Conservation (phyloP, 768 basidiomycete species). For the Tulasnella calospora region DNA sequence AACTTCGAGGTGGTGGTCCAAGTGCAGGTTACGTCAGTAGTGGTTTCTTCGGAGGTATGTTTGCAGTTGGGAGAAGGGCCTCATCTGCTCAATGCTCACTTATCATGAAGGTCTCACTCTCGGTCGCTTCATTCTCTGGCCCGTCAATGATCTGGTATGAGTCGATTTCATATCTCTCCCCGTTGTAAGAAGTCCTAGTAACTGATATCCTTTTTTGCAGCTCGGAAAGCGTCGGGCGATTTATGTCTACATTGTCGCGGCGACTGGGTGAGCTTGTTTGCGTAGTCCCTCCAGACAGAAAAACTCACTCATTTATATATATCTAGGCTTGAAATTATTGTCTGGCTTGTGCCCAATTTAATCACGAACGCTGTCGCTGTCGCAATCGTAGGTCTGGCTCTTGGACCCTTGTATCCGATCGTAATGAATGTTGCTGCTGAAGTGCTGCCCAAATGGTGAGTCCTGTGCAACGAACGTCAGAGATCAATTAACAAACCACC, state of each 20-base stretch:
- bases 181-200: neutral
- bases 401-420: conserved; percentile 38
- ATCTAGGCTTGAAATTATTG: conserved; percentile 34
- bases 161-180: neutral
- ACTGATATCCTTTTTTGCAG: neutral
- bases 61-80: neutral
- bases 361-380: conserved; percentile 39
- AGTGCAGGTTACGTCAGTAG: conserved; percentile 29
- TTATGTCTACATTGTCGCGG: conserved; percentile 27
- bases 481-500: neutral
- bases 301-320: neutral
- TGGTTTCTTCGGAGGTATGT: conserved; percentile 41
- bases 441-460: conserved; percentile 17
- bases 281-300: neutral
- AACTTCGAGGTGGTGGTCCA: conserved; percentile 27
- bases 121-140: conserved; percentile 28
- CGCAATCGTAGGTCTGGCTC: conserved; percentile 38
- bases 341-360: conserved; percentile 38
- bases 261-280: conserved; percentile 28
- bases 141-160: conserved; percentile 4
- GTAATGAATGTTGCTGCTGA: conserved; percentile 19
- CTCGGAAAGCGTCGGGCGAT: conserved; percentile 28
- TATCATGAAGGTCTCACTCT: conserved; percentile 16
- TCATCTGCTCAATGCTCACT: neutral
- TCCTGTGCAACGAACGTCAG: neutral